phyloP scores from a whole-genome alignment of 768 basidiomycete species.

The Pleurotus cornucopiae region DNA sequence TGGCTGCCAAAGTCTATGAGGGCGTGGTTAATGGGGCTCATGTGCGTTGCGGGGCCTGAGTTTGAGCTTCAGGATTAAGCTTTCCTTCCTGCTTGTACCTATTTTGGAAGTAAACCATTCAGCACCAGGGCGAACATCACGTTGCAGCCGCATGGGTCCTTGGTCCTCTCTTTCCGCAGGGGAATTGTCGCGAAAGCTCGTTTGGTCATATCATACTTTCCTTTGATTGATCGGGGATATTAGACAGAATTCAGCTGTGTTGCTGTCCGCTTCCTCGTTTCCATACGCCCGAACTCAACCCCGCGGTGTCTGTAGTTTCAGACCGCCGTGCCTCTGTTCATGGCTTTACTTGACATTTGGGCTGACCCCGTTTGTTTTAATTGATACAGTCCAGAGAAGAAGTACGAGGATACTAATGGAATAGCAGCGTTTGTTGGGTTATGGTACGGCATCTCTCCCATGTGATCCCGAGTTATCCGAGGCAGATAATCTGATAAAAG shows the following conservation, averaged over 20 bases:
- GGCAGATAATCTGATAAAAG: not conserved
- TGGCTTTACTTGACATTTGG: not conserved
- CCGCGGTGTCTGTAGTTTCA: not conserved
- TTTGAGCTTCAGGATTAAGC: not conserved
- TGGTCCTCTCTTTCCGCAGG: not conserved
- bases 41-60: no score
- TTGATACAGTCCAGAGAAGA: conserved; percentile 46
- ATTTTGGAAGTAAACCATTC: conserved; percentile 2
- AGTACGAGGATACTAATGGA: conserved; percentile 64
- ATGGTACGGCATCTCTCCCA: conserved; percentile 39
- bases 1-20: no score
- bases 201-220: not conserved
- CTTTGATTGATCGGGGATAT: not conserved
- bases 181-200: not conserved
- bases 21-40: no score
- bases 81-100: not conserved
- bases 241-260: no score
- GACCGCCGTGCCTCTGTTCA: not conserved
- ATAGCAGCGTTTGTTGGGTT: conserved; percentile 68
- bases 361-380: not conserved
- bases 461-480: conserved; percentile 1
- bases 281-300: not conserved
- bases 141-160: not conserved
- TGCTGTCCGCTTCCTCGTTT: no score
- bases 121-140: not conserved